phyloP scores from a whole-genome alignment of 148 eudicot genomes.

The Camellia lanceoleosa region DNA sequence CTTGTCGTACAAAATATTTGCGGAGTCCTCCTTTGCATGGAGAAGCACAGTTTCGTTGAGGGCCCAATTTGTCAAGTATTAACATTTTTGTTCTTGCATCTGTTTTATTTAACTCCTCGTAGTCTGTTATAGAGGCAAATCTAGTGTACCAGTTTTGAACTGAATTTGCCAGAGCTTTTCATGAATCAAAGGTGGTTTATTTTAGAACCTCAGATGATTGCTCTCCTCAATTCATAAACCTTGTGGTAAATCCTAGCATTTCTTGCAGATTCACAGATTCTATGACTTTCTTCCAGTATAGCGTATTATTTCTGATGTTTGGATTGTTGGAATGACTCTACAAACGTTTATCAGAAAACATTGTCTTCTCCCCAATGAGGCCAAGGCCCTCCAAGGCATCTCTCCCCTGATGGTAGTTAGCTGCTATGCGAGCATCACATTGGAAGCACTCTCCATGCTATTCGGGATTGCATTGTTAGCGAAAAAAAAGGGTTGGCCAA shows the following conservation, averaged over 20 bases:
- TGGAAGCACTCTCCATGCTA: too few species aligned
- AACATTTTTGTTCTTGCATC: not conserved
- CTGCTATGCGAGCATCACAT: too few species aligned
- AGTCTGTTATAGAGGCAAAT: slow-evolving; percentile 6
- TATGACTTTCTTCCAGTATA: not conserved
- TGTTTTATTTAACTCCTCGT: not conserved
- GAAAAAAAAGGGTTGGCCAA: too few species aligned
- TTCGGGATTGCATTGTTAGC: too few species aligned
- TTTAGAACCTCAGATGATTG: not conserved
- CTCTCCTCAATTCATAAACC: not conserved
- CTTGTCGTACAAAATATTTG: not conserved
- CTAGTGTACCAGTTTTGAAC: slow-evolving; percentile 5
- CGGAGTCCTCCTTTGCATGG: not conserved
- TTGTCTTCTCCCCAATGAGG: too few species aligned
- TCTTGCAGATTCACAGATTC: not conserved
- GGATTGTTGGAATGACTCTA: not conserved
- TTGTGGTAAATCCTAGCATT: not conserved
- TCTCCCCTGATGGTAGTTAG: too few species aligned
- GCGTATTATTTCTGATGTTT: not conserved
- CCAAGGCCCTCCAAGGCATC: too few species aligned
- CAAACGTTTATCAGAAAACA: too few species aligned
- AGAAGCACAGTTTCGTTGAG: not conserved
- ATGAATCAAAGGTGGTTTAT: not conserved
- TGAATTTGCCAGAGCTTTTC: not conserved
- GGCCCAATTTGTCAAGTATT: slow-evolving; percentile 10